Percentiles rank a stretch among this genome's conserved stretches.
Evolutionary conservation across 73 alveolate genomes (phyloP).

Genomic region (Strombidium stylifer): DNA sequence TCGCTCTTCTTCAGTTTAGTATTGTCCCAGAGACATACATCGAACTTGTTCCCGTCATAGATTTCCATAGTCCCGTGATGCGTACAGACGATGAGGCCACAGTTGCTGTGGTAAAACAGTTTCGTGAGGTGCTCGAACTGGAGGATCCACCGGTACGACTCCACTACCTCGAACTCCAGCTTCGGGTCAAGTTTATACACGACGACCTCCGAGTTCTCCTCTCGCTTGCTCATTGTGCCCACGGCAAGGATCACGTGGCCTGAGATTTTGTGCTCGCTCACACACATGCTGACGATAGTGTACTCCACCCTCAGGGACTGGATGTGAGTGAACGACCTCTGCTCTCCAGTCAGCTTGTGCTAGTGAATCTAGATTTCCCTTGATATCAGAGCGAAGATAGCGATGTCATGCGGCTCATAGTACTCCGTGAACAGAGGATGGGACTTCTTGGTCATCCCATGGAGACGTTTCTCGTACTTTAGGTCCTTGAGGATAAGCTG

Average conservation of each 20-base stretch:
- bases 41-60: constrained; percentile 8
- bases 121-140: constrained; percentile 5
- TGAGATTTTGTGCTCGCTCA: constrained; percentile 5
- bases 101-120: not conserved
- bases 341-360: constrained; percentile 9
- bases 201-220: not conserved
- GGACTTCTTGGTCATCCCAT: no score
- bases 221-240: not conserved
- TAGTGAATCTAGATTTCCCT: constrained; percentile 7
- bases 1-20: not conserved
- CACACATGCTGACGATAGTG: constrained; percentile 27
- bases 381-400: constrained; percentile 7
- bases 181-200: not conserved
- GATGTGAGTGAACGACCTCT: not conserved
- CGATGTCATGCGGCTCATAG: not conserved
- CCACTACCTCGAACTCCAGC: not conserved
- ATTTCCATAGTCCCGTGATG: constrained; percentile 15
- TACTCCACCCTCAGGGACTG: not conserved
- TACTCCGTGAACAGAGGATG: constrained; percentile 11
- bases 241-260: not conserved
- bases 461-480: no score
- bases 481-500: no score
- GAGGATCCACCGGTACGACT: not conserved
- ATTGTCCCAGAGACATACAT: constrained; percentile 12
- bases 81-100: constrained; percentile 6